Evolutionary conservation across 352 stramenopile genomes (phyloP).

Genomic region (Phytopythium vexans): DNA sequence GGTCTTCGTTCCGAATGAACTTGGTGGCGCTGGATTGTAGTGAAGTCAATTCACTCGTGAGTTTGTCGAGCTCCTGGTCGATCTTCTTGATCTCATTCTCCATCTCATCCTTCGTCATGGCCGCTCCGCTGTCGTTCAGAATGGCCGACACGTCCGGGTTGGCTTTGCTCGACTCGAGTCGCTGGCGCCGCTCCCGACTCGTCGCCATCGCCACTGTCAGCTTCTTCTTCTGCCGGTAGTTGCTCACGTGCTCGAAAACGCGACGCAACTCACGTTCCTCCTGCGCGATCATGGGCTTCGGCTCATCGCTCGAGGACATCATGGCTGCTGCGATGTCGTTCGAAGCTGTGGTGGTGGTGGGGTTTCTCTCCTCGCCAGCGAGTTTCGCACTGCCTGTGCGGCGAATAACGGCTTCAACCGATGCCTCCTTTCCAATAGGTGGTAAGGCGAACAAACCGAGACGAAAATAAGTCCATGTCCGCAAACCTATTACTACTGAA

Average conservation of each 20-base stretch:
- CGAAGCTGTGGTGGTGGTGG: neutral
- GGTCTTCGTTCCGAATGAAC: conserved; percentile 89
- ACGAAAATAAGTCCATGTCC: conserved; percentile 3
- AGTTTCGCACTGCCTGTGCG: conserved; percentile 3
- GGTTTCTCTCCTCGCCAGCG: conserved; percentile 1
- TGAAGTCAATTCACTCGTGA: conserved; percentile 35
- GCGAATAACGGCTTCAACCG: no score
- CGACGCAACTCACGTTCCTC: conserved; percentile 94
- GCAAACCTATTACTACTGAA: neutral
- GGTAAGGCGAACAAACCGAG: neutral
- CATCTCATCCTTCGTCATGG: conserved; percentile 80
- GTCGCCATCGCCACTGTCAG: conserved; percentile 33
- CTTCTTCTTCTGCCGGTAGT: conserved; percentile 88
- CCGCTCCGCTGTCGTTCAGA: conserved; percentile 72
- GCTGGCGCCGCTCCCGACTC: conserved; percentile 54
- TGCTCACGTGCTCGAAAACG: conserved; percentile 93
- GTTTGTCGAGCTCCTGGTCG: conserved; percentile 54
- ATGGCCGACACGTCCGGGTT: conserved; percentile 74
- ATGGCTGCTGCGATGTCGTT: conserved; percentile 17
- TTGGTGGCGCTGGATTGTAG: conserved; percentile 58
- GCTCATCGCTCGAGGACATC: conserved; percentile 72
- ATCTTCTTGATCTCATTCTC: conserved; percentile 71
- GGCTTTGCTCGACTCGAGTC: conserved; percentile 53
- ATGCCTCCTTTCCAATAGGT: neutral
- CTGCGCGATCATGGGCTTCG: conserved; percentile 90